These are phyloP conservation scores for Tricholoma sp. DNA, from an alignment of 768 basidiomycete genomes.

Conservation along the genomic window DNA sequence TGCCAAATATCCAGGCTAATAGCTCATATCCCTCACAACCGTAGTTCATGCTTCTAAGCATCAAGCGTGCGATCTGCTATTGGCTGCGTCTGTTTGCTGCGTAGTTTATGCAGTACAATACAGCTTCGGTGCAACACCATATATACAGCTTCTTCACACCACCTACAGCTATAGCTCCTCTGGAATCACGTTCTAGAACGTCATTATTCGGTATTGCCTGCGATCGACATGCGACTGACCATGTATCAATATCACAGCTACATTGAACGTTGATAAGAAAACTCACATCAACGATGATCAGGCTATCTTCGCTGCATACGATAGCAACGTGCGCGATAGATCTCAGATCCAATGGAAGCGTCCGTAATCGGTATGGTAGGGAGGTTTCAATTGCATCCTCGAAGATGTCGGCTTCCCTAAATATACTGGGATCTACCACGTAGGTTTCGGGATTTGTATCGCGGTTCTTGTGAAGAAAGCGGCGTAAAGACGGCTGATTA, in stretches of 20 bases:
- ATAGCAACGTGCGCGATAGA: slow-evolving; percentile 21
- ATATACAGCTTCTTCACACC: neutral
- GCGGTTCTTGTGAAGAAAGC: slow-evolving; percentile 11
- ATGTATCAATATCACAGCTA: slow-evolving; percentile 2
- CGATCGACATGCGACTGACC: slow-evolving; percentile 9
- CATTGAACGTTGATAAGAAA: neutral
- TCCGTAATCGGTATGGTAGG: slow-evolving; percentile 41
- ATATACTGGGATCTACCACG: neutral
- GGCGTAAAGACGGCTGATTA: slow-evolving; percentile 36
- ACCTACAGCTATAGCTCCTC: neutral
- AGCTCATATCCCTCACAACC: slow-evolving; percentile 23
- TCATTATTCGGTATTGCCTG: slow-evolving; percentile 24
- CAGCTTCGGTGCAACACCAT: neutral
- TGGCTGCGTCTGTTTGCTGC: slow-evolving; percentile 4
- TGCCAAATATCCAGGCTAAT: slow-evolving; percentile 19
- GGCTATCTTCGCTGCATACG: slow-evolving; percentile 54
- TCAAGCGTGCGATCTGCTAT: slow-evolving; percentile 18
- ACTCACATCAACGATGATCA: slow-evolving; percentile 49
- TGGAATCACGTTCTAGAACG: slow-evolving; percentile 18
- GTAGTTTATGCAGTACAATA: neutral
- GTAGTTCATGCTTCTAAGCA: slow-evolving; percentile 4
- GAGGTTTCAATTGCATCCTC: slow-evolving; percentile 33
- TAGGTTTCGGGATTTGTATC: slow-evolving; percentile 1
- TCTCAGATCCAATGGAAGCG: slow-evolving; percentile 17
- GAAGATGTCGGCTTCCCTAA: slow-evolving; percentile 29